Evolutionary conservation across 2,329 filamentous ascomycete species (phyloP).

Genomic region (Talaromyces verruculosus): DNA sequence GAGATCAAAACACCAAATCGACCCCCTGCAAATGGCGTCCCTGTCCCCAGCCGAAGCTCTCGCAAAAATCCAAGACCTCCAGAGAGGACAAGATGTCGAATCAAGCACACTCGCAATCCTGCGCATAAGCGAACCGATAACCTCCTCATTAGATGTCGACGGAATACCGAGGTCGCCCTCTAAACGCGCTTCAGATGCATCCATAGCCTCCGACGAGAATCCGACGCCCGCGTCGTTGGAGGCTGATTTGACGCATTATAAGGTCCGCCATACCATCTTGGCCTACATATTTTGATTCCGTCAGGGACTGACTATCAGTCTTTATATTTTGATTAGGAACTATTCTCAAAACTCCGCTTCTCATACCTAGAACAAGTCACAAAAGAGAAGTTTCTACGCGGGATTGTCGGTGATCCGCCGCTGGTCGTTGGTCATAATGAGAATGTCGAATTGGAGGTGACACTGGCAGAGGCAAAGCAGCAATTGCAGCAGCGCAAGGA

Average conservation of each 20-base stretch:
- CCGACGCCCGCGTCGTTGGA: conserved; percentile 74
- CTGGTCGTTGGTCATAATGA: conserved; percentile 79
- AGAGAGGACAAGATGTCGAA: conserved; percentile 33
- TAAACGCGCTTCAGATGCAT: conserved; percentile 70
- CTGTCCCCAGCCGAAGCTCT: conserved; percentile 29
- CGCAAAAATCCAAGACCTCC: conserved; percentile 50
- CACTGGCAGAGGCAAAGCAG: conserved; percentile 68
- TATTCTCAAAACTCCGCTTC: conserved; percentile 94
- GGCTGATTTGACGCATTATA: conserved; percentile 85
- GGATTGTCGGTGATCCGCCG: conserved; percentile 87
- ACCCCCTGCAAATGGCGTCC: conserved; percentile 24
- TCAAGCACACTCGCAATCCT: conserved; percentile 63
- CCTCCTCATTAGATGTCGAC: conserved; percentile 42
- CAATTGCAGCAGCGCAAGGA: conserved; percentile 76
- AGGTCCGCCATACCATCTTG: conserved; percentile 38
- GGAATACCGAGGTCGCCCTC: conserved; percentile 33
- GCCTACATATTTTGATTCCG: too few relatives aligned
- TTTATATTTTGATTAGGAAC: conserved; percentile 50
- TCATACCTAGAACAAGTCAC: conserved; percentile 98
- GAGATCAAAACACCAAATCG: not conserved
- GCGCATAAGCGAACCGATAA: conserved; percentile 72
- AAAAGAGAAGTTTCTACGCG: conserved; percentile 94
- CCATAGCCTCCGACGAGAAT: conserved; percentile 62
- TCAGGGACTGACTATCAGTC: too few relatives aligned
- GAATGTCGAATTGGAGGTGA: conserved; percentile 73